phyloP scores from a whole-genome alignment of 805 yeast genomes.

The Zygosaccharomyces kombuchaensis region DNA sequence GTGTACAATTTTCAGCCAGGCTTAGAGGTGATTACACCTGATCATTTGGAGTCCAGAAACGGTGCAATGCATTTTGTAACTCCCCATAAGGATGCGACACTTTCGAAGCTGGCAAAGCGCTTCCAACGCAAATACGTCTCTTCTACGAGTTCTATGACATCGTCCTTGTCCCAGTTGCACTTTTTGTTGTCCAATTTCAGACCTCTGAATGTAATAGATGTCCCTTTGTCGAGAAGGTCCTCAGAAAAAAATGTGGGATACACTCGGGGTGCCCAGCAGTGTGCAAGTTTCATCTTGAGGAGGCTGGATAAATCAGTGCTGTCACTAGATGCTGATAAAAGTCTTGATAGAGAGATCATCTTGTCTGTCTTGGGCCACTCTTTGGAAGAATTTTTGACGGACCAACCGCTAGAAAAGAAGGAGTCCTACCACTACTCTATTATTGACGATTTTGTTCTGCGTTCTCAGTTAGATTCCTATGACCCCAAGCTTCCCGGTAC shows the following conservation, averaged over 20 bases:
- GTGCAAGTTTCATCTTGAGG: conserved; percentile 56
- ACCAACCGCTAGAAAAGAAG: conserved; percentile 12
- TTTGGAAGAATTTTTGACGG: conserved; percentile 60
- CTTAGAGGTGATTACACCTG: conserved; percentile 51
- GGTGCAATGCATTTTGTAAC: conserved; percentile 45
- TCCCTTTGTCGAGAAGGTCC: conserved; percentile 43
- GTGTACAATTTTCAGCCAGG: conserved; percentile 64
- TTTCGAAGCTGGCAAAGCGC: conserved; percentile 45
- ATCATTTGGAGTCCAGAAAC: conserved; percentile 13
- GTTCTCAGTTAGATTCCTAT: conserved; percentile 87
- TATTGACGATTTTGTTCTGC: conserved; percentile 64
- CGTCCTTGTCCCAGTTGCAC: conserved; percentile 70
- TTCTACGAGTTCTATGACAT: conserved; percentile 87
- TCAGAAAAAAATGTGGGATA: conserved; percentile 36
- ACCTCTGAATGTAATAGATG: conserved; percentile 41
- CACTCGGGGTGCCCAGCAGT: conserved; percentile 44
- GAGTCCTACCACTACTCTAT: conserved; percentile 69
- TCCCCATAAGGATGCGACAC: conserved; percentile 57
- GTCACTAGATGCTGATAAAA: conserved; percentile 68
- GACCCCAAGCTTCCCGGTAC: conserved; percentile 78
- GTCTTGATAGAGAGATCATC: conserved; percentile 61
- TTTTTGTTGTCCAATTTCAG: conserved; percentile 58
- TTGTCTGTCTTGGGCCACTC: conserved; percentile 74
- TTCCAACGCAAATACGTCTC: conserved; percentile 47
- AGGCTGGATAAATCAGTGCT: conserved; percentile 44